Percentiles rank a stretch among this genome's conserved stretches.
Conservation (phyloP, 306 rosid genomes). For the Argentina anserina region DNA sequence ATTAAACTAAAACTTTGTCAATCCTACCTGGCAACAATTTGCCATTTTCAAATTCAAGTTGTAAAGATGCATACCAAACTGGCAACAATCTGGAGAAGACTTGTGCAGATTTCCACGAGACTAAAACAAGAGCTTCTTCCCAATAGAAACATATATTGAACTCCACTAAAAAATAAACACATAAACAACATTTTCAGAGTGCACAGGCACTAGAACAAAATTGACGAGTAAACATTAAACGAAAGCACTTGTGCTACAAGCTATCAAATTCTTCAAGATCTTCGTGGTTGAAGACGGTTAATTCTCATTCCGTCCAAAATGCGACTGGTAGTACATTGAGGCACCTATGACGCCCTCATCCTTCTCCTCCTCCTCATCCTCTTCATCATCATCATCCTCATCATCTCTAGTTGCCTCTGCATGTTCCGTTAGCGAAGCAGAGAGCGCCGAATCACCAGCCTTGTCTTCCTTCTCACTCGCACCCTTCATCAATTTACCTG, state of each 20-base stretch:
- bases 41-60: neutral
- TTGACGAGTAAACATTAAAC: neutral
- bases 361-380: neutral
- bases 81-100: neutral
- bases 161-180: neutral
- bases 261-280: neutral
- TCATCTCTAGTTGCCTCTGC: conserved; percentile 37
- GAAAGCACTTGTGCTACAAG: neutral
- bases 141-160: neutral
- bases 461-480: conserved; percentile 37
- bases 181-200: neutral
- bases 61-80: neutral
- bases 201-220: neutral
- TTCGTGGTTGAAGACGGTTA: neutral
- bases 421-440: conserved; percentile 58
- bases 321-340: neutral
- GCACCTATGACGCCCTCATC: neutral
- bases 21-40: neutral
- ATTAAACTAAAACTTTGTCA: neutral
- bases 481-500: conserved; percentile 35
- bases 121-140: conserved; percentile 7
- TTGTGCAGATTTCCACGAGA: neutral
- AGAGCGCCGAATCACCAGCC: conserved; percentile 57
- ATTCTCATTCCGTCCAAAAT: neutral
- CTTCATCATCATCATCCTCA: conserved; percentile 14